Conservation (phyloP, 257 asterid genomes). For the Primulina tabacum region DNA sequence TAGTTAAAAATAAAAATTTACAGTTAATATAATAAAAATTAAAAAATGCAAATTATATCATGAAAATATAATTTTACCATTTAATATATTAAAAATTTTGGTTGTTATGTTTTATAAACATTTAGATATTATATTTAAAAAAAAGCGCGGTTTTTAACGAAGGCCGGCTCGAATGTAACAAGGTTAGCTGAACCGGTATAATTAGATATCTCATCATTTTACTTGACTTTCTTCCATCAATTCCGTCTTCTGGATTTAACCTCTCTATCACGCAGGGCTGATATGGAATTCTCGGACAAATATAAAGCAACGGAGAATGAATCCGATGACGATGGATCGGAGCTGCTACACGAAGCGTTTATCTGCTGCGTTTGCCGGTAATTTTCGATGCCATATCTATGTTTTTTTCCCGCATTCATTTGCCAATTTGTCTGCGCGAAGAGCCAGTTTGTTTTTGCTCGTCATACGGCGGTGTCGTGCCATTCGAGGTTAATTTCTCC, state of each 20-base stretch:
- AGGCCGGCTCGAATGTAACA: no score
- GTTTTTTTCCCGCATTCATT: not conserved
- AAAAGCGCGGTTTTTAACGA: no score
- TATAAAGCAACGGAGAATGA: slow-evolving; percentile 18
- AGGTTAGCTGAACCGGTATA: no score
- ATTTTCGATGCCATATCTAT: not conserved
- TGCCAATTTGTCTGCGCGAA: not conserved
- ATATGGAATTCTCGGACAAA: slow-evolving; percentile 25
- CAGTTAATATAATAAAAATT: no score
- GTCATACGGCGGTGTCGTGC: not conserved
- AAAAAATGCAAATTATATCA: no score
- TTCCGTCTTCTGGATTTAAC: not conserved
- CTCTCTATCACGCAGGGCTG: not conserved
- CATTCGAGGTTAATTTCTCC: not conserved
- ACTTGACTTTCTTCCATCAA: no score
- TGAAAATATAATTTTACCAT: no score
- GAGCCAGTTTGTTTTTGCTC: not conserved
- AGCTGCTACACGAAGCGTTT: slow-evolving; percentile 36
- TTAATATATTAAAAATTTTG: no score
- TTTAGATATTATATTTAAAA: no score
- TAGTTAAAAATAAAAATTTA: no score
- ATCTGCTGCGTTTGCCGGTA: slow-evolving; percentile 57
- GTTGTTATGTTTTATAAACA: no score
- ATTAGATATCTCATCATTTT: no score
- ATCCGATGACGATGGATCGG: slow-evolving; percentile 29